Base-by-base conservation (phyloP, 306 rosid species). In the Lagenaria siceraria region DNA sequence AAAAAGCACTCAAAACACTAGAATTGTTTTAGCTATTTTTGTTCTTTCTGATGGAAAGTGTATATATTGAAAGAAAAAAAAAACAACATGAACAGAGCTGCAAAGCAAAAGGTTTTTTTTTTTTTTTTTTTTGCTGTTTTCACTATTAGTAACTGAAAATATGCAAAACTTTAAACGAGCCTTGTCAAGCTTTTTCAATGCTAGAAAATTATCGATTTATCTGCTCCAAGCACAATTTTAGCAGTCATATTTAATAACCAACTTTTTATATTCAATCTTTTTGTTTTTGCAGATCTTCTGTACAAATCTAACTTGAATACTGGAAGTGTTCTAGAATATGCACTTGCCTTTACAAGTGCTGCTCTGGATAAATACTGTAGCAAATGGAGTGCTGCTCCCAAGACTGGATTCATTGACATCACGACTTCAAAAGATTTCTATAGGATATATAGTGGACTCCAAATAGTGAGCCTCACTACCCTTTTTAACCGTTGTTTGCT, bases 301-400 rank as follows among this genome's bases (percentile, higher is more conserved):
- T 95, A 92, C 82, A 92, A 89, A 88, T 96, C 98, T 74, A 95
- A 92, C 90, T 78, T 95, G 92, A 95, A 95, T 81, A 83, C 95
- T 36, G 98, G 98, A 85, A 92, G 96, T 78, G 96, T 95, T 83
- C 87, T 95, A 80, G 98, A 95, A 84, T 95, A 95, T 80, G 90
- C 98, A 49, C 92, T 95, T 74, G 98, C 98, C 51, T 95, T 95
- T 81, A 92, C 98, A 43, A 92, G 98, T 88, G 98, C 98, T 53
- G 90, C 98, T 63, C 78, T 95, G 71, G 98, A 95, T 87, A 95
- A 95, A 81, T 95, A 90, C 82, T 95, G 98, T 76, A 88, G 87
- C 62, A 90, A 90, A 85, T 95, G 98, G 98, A 92, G 97, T 85
- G 93, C 90, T 80, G 90, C 91, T 27, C 96, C 98, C 70, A 95